Percentiles rank a stretch among this genome's conserved stretches.
These are phyloP conservation scores for Acrocalymma vagum DNA, from an alignment of 2,329 filamentous ascomycete species.

Conservation along the genomic window DNA sequence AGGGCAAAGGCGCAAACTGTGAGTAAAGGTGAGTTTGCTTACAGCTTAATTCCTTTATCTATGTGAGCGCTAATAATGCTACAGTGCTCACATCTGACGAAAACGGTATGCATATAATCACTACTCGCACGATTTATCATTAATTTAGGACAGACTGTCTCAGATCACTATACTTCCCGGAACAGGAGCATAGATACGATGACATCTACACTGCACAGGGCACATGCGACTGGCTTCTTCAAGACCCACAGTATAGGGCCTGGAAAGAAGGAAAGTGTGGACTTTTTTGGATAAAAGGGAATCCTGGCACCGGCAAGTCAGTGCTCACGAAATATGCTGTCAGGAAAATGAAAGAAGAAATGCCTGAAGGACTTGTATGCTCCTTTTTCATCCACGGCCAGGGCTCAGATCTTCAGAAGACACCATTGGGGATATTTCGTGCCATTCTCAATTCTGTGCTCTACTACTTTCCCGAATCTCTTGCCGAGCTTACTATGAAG, in stretches of 20 bases:
- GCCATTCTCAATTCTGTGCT: conserved; percentile 18
- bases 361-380: conserved; percentile 4
- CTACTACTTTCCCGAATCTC: conserved; percentile 12
- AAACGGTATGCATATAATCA: no score
- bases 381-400: conserved; percentile 31
- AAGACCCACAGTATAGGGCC: conserved; percentile 36
- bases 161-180: conserved; percentile 15
- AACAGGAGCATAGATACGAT: conserved; percentile 14
- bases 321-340: conserved; percentile 45
- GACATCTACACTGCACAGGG: conserved; percentile 9
- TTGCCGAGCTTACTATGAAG: conserved; percentile 11
- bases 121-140: background rate
- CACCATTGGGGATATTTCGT: conserved; percentile 22
- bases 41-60: no score
- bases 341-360: conserved; percentile 20
- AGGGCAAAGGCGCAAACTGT: no score
- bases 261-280: conserved; percentile 48
- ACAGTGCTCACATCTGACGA: no score
- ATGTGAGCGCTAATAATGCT: no score
- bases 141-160: conserved; percentile 14
- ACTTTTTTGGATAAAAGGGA: conserved; percentile 57
- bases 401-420: conserved; percentile 19
- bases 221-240: conserved; percentile 50
- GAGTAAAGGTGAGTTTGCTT: no score
- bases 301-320: conserved; percentile 47